Conservation (phyloP, 2,329 filamentous ascomycete genomes). For the Fusarium continuum region DNA sequence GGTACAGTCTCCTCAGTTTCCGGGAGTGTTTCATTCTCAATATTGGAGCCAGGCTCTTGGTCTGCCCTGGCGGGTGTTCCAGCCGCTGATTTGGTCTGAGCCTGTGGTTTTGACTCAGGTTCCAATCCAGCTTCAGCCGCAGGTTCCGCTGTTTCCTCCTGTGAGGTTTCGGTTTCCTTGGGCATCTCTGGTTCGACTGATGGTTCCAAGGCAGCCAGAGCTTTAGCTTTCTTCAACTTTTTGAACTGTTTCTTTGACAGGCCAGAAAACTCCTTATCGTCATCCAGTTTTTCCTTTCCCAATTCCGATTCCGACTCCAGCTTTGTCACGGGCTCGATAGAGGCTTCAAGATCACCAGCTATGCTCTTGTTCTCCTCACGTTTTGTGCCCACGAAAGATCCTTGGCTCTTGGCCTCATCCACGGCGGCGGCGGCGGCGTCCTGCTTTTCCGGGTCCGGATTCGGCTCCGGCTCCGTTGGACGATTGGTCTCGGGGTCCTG, state of each 20-base stretch:
- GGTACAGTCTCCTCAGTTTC: constrained; percentile 40
- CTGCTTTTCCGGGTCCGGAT: constrained; percentile 41
- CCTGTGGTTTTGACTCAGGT: constrained; percentile 21
- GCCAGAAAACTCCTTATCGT: constrained; percentile 39
- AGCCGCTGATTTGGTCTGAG: constrained; percentile 16
- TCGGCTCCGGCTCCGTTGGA: constrained; percentile 37
- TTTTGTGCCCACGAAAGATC: constrained; percentile 26
- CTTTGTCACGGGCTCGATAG: constrained; percentile 30
- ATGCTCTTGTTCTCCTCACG: constrained; percentile 29
- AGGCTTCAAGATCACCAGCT: constrained; percentile 25
- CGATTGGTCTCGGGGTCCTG: constrained; percentile 43
- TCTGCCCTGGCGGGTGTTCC: constrained; percentile 19
- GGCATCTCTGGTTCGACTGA: constrained; percentile 26
- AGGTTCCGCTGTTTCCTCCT: constrained; percentile 25
- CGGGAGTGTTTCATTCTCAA: constrained; percentile 35
- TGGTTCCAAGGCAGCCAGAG: constrained; percentile 30
- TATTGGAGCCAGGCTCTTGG: constrained; percentile 25
- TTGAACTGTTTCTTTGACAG: constrained; percentile 43
- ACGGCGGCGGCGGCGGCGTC: constrained; percentile 39
- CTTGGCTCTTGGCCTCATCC: constrained; percentile 36
- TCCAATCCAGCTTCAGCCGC: constrained; percentile 33
- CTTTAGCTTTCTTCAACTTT: constrained; percentile 39
- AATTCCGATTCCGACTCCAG: constrained; percentile 29
- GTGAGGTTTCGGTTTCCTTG: constrained; percentile 26
- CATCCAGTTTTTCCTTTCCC: constrained; percentile 33